These are phyloP conservation scores for Trichoderma atrobrunneum DNA, from an alignment of 2,329 filamentous ascomycete species.

Conservation along the genomic window DNA sequence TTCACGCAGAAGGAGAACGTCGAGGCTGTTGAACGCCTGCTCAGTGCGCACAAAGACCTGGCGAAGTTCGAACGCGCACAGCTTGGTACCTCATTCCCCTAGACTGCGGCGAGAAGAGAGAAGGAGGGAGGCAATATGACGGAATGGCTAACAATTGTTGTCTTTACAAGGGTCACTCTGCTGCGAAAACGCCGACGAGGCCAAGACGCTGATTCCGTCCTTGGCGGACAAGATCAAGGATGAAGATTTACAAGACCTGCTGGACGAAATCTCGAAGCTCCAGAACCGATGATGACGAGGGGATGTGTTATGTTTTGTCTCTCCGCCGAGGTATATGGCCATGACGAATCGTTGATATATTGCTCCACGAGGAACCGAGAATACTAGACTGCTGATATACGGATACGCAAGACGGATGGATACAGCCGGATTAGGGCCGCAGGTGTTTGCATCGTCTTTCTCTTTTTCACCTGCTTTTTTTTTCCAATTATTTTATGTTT, in stretches of 20 bases:
- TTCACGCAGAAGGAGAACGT: slow-evolving; percentile 96
- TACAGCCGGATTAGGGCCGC: slow-evolving; percentile 17
- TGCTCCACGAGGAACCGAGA: not conserved
- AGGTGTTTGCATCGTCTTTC: slow-evolving; percentile 6
- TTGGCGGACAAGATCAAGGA: slow-evolving; percentile 87
- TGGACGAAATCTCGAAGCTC: slow-evolving; percentile 88
- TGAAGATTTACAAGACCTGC: slow-evolving; percentile 79
- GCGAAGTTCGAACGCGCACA: slow-evolving; percentile 93
- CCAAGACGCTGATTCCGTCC: slow-evolving; percentile 91
- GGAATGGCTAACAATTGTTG: not conserved
- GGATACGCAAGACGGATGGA: slow-evolving; percentile 20
- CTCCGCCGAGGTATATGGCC: not conserved
- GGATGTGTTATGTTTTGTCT: not conserved
- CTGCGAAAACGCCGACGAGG: slow-evolving; percentile 90
- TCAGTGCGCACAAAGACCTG: slow-evolving; percentile 75
- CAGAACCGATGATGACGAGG: slow-evolving; percentile 37
- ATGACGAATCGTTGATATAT: not conserved
- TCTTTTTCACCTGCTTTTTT: not conserved
- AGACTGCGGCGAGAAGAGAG: not conserved
- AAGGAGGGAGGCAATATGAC: not conserved
- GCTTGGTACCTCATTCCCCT: slow-evolving; percentile 59
- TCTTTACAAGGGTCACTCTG: slow-evolving; percentile 71
- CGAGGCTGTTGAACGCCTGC: slow-evolving; percentile 85
- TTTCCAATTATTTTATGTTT: not conserved
- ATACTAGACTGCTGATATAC: slow-evolving; percentile 6